Evolutionary conservation across 495 filamentous ascomycete species (phyloP).

Genomic region (Talaromyces thailandensis): DNA sequence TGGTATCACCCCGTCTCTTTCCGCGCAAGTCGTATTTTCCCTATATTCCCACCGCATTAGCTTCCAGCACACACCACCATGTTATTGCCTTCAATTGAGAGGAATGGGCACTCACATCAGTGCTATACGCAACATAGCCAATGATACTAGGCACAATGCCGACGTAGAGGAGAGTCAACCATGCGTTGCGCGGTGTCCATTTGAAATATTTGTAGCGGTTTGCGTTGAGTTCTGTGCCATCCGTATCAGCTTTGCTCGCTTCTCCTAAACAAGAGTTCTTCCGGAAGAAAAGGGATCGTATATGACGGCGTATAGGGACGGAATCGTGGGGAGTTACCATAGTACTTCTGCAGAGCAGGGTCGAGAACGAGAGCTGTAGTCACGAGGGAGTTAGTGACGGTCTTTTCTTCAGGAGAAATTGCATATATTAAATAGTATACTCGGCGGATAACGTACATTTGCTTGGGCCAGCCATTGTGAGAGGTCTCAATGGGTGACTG

Average conservation of each 20-base stretch:
- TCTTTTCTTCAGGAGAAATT: too few species aligned
- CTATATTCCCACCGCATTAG: conserved; percentile 31
- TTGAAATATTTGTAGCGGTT: conserved; percentile 95
- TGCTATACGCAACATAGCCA: conserved; percentile 61
- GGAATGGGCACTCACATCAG: conserved; percentile 58
- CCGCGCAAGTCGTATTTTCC: conserved; percentile 80
- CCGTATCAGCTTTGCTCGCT: conserved; percentile 10
- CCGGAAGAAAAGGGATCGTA: not conserved
- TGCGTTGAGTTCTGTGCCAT: conserved; percentile 58
- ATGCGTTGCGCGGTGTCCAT: conserved; percentile 76
- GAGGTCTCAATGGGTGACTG: conserved; percentile 1
- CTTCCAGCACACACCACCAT: not conserved
- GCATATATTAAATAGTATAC: too few species aligned
- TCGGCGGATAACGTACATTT: conserved; percentile 26
- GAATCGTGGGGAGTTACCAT: conserved; percentile 40
- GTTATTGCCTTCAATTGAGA: not conserved
- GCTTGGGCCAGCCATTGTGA: conserved; percentile 37
- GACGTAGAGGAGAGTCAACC: conserved; percentile 66
- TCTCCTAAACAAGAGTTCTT: not conserved
- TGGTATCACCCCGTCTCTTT: conserved; percentile 75
- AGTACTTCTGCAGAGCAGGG: conserved; percentile 69
- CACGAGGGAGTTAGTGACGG: conserved; percentile 5
- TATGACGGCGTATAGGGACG: not conserved
- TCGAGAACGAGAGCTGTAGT: conserved; percentile 54
- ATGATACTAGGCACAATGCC: conserved; percentile 58